phyloP scores from a whole-genome alignment of 2,329 filamentous ascomycete species.

The Claviceps quebecensis region DNA sequence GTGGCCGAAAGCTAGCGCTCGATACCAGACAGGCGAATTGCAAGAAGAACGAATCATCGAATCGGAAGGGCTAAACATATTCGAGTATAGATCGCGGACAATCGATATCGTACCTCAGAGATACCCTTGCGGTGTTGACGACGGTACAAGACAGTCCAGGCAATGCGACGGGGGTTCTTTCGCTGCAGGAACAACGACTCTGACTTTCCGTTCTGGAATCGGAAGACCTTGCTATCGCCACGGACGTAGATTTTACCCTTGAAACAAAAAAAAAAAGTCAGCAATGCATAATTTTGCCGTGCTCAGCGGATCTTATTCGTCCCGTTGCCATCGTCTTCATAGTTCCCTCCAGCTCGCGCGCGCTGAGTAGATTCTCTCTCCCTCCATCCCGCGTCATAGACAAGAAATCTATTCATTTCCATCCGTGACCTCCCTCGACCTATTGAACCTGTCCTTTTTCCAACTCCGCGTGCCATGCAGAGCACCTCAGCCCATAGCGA shows the following conservation, averaged over 20 bases:
- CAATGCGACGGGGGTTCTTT: constrained; percentile 99
- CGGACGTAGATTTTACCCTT: constrained; percentile 99
- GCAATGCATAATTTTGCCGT: not conserved
- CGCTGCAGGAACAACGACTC: constrained; percentile 99
- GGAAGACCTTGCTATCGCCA: constrained; percentile 99
- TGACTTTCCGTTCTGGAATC: constrained; percentile 99
- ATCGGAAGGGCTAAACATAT: not conserved
- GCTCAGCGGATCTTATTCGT: not conserved
- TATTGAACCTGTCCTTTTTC: not conserved
- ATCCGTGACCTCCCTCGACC: not conserved
- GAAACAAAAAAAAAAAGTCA: constrained; percentile 12
- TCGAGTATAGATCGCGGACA: too few relatives aligned
- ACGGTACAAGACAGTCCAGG: constrained; percentile 96
- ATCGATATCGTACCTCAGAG: constrained; percentile 70
- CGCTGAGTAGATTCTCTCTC: not conserved
- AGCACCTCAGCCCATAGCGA: not conserved
- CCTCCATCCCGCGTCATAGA: not conserved
- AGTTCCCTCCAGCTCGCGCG: not conserved
- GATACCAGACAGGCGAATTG: not conserved
- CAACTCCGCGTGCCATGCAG: not conserved
- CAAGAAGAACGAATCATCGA: not conserved
- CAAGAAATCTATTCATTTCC: not conserved
- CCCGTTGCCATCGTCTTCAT: not conserved
- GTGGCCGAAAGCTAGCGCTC: not conserved
- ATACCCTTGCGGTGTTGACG: constrained; percentile 99